Conservation (phyloP, 371 early-diverging fungal genomes). For the Batkoa obscura region DNA sequence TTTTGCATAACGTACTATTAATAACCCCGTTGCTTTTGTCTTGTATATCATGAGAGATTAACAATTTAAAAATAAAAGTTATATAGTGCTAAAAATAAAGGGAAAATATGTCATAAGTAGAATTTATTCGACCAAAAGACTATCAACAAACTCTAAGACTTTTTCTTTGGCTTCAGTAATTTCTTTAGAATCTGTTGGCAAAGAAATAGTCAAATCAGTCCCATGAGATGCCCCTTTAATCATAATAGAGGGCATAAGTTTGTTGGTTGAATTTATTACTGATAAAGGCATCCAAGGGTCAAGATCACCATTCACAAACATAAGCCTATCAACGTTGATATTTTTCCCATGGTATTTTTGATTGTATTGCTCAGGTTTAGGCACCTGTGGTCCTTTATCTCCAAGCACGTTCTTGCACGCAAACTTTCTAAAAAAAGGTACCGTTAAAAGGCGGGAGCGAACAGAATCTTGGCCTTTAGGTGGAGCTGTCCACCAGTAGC, state of each 20-base stretch:
- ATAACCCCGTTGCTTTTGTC: too few species aligned
- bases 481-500: conserved; percentile 34
- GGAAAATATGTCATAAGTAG: too few species aligned
- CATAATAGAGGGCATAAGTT: background rate
- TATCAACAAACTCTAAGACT: background rate
- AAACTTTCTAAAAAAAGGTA: conserved; percentile 18
- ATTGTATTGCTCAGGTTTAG: conserved; percentile 19
- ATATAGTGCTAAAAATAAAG: too few species aligned
- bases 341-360: conserved; percentile 24
- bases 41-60: too few species aligned
- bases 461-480: background rate
- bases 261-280: conserved; percentile 4
- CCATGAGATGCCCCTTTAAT: conserved; percentile 8
- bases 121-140: too few species aligned
- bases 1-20: too few species aligned
- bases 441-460: background rate
- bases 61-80: too few species aligned
- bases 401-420: conserved; percentile 21
- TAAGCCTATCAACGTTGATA: conserved; percentile 20
- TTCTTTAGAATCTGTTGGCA: background rate
- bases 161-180: background rate
- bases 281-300: conserved; percentile 40
- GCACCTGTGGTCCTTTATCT: conserved; percentile 1
- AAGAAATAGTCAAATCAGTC: background rate
- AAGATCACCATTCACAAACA: conserved; percentile 33